Base-by-base conservation (phyloP, 495 filamentous ascomycete genomes). In the Lophiotrema nucula region DNA sequence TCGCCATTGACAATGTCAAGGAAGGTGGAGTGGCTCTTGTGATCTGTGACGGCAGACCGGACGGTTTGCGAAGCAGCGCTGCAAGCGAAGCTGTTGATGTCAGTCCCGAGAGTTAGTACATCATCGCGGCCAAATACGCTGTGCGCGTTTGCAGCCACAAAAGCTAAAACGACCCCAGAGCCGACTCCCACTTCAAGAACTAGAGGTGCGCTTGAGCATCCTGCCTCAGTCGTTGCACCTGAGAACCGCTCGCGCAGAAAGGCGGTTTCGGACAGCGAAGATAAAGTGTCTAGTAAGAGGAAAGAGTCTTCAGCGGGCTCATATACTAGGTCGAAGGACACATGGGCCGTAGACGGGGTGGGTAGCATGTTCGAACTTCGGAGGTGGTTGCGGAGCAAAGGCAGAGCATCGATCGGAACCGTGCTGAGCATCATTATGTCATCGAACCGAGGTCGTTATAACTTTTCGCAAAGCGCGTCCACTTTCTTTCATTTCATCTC, bases 251-350 rank as follows among this genome's bases (percentile, higher is more conserved):
- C 33, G 23, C 73, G 73, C 27, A 97, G 84, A 70, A 92, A 98
- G 28, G 77, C 56, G 4, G 81, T 87, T 72, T 95, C 89, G 12
- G 79, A 68, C 10, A 74, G 37, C 3, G 85, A 85, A n/a, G 90
- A 89, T 24, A 98, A 78, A 0, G 90, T 93, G 75, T 98, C 93
- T 23, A 98, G 81, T 28, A 98, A 78, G n/a, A 98, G 82, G 69
- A 86, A 97, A 16, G 90, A 95, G 72, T 98, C 93, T 73, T 97
- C 93, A 11, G 92, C 85, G 38, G 93, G 93, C 68, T 95, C 89
- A 73, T 98, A 98, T 64, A 97, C 82, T 24, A 83, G 83, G 68
- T 87, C 77, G 71, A 89, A 90, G 53, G 88, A 81, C 53, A 97
- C 87, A 74, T 98, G 93, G 19, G 86, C 84, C 16, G 93, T 98